Base-by-base conservation (phyloP, 2,329 filamentous ascomycete genomes). In the Biscogniauxia marginata region DNA sequence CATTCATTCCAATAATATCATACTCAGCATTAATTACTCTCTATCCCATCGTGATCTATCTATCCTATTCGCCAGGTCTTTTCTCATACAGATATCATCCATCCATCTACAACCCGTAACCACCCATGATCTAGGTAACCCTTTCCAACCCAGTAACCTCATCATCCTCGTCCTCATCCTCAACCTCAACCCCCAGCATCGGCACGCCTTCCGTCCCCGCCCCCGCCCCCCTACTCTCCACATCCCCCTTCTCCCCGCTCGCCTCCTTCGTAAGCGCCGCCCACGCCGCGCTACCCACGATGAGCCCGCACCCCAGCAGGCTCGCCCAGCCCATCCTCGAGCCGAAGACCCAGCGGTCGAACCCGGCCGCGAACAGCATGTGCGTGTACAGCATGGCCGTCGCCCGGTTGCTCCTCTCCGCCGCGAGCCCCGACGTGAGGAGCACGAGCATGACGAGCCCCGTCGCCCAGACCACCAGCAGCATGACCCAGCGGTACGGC, bases 401-500 rank as follows among this genome's bases (percentile, higher is more conserved):
- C 7, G 82, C 82, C 46, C 79, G 73, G 62, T 84, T 84, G 19
- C 80, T 80, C 59, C 87, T 88, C 66, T 93, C 89, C 58, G 87
- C 84, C 21, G 88, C 76, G 49, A 97, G 74, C 0, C 91, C 91
- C 0, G 84, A 82, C 1, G 92, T 95, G 18, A 96, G 76, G n/a
- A 96, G 79, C 63, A 91, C 91, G 80, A 96, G 93, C 83, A 93
- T 89, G 20, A 88, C 71, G 68, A 96, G 93, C 0, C 93, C 93
- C 61, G 87, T 87, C 0, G 84, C 67, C 0, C 89, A 90, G 3
- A 96, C 76, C 39, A 87, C 82, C 0, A 86, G 53, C 16, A 96
- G 74, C 43, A 92, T 79, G 0, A n/a, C n/a, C n/a, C n/a, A n/a
- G 75, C 70, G 87, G 89, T 93, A 68, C 93, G 77, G 52, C 73